Percentiles rank a stretch among this genome's conserved stretches.
Conservation (phyloP, 2,329 filamentous ascomycete genomes). For the Akanthomyces lecanii region DNA sequence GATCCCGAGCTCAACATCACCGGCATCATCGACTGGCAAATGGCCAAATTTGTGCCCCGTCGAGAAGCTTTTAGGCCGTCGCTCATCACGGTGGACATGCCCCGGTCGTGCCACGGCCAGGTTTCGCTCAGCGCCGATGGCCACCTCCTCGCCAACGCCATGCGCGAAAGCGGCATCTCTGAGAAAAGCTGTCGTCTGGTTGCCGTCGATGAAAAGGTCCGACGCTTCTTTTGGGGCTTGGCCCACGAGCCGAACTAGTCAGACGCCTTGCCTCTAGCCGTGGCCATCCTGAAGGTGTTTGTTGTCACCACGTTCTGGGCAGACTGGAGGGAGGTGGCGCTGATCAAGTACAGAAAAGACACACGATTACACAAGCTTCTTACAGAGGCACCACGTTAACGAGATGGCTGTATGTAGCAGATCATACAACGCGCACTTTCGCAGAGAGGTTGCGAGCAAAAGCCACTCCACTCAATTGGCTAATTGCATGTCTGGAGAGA, state of each 20-base stretch:
- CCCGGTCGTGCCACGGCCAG: background rate
- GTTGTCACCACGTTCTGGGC: background rate
- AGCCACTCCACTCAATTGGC: background rate
- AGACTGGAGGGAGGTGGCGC: background rate
- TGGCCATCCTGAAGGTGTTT: background rate
- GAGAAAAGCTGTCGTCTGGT: background rate
- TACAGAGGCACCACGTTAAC: background rate
- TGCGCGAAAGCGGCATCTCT: background rate
- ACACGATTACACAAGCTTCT: background rate
- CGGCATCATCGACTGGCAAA: conserved; percentile 22
- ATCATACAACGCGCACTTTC: background rate
- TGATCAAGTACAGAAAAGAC: background rate
- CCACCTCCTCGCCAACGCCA: background rate
- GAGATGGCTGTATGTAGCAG: no score
- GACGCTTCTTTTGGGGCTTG: background rate
- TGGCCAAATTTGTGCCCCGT: background rate
- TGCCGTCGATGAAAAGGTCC: background rate
- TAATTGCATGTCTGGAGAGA: background rate
- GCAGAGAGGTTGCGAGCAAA: background rate
- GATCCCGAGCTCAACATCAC: conserved; percentile 40
- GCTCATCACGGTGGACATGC: conserved; percentile 3
- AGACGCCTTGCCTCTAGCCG: background rate
- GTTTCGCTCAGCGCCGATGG: background rate
- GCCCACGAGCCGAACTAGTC: background rate
- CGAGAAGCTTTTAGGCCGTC: conserved; percentile 13